Evolutionary conservation across 441 rosid species (phyloP).

Genomic region (Populus hybrid): DNA sequence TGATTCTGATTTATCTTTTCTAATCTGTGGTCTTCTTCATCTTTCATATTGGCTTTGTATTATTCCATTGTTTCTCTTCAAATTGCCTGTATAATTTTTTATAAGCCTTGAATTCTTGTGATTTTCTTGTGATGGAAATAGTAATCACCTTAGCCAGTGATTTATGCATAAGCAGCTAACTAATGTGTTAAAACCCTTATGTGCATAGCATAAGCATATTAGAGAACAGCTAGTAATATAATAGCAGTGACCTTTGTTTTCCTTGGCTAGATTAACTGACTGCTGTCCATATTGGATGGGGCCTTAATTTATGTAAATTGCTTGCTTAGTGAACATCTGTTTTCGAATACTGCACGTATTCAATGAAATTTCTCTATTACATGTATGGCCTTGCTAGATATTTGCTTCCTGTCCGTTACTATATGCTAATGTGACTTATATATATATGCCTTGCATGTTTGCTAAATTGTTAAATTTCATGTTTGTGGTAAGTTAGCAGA

Average conservation of each 20-base stretch:
- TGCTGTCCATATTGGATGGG: neutral
- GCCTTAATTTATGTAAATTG: neutral
- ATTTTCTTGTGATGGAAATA: neutral
- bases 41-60: neutral
- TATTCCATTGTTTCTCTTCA: neutral
- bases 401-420: neutral
- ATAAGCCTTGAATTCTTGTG: neutral
- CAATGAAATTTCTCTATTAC: neutral
- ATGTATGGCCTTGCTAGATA: neutral
- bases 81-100: neutral
- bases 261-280: neutral
- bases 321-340: neutral
- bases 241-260: neutral
- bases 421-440: neutral
- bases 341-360: neutral
- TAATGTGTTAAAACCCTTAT: neutral
- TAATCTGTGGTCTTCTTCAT: neutral
- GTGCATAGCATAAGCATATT: neutral
- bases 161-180: neutral
- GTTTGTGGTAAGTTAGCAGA: neutral
- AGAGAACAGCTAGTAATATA: neutral
- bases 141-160: neutral
- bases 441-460: neutral
- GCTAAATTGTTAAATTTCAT: neutral
- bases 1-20: conserved; percentile 12